Evolutionary conservation across 2,329 filamentous ascomycete species (phyloP).

Genomic region (Lecanicillium sp.): DNA sequence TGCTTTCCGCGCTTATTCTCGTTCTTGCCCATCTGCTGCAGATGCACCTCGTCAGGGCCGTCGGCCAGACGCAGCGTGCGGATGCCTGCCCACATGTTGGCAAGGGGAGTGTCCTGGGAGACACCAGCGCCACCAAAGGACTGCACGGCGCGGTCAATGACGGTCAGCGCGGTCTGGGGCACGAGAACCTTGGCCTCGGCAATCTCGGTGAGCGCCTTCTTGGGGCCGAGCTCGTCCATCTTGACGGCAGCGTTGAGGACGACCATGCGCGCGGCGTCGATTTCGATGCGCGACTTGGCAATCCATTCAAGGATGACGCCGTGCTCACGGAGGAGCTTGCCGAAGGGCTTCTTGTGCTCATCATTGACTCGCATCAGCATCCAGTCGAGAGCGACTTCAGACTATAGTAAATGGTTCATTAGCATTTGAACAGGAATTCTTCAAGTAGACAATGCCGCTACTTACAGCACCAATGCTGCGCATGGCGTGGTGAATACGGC

Average conservation of each 20-base stretch:
- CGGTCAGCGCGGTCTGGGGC: conserved; percentile 69
- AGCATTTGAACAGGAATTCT: too few relatives aligned
- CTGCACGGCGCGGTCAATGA: conserved; percentile 93
- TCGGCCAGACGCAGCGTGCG: conserved; percentile 81
- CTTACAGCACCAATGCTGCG: conserved; percentile 75
- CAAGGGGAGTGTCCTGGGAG: conserved; percentile 88
- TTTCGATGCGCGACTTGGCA: conserved; percentile 84
- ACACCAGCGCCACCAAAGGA: conserved; percentile 86
- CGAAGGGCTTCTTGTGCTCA: conserved; percentile 81
- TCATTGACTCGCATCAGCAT: conserved; percentile 94
- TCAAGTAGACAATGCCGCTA: too few relatives aligned
- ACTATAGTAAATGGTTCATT: conserved; percentile 30
- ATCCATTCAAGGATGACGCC: conserved; percentile 95
- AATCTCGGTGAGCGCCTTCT: conserved; percentile 85
- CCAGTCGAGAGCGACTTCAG: conserved; percentile 88
- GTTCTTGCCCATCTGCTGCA: conserved; percentile 71
- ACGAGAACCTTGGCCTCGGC: conserved; percentile 92
- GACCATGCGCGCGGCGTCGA: conserved; percentile 80
- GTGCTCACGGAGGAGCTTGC: conserved; percentile 77
- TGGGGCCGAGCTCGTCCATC: conserved; percentile 85
- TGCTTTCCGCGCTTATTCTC: conserved; percentile 64
- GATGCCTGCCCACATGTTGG: conserved; percentile 71
- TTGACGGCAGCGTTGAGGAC: conserved; percentile 93
- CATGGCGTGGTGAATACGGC: conserved; percentile 98
- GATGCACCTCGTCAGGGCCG: conserved; percentile 92